A percentile compares a stretch with the other conserved stretches of the same genome.
phyloP scores from a whole-genome alignment of 75 land plant species.

The Larix kaempferi region DNA sequence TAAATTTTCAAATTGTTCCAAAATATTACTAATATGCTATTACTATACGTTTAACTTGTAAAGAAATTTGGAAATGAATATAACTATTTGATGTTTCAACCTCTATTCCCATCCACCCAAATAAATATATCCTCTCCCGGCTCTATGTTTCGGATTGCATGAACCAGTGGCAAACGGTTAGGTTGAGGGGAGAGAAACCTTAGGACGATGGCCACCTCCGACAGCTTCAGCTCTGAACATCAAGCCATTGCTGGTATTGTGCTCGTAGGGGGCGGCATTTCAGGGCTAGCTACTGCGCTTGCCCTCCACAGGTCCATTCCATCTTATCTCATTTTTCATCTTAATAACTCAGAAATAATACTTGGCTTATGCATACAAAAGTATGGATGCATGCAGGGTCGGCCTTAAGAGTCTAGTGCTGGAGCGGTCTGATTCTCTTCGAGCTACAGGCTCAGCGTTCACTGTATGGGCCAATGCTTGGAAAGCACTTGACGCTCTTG shows the following conservation, averaged over 20 bases:
- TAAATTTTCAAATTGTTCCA: no score
- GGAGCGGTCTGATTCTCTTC: conserved; percentile 26
- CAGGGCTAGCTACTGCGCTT: conserved; percentile 34
- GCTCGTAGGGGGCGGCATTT: conserved; percentile 24
- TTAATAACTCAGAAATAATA: neutral
- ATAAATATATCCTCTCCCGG: no score
- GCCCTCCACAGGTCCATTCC: conserved; percentile 20
- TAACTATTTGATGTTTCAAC: no score
- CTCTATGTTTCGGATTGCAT: no score
- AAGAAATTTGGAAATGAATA: no score
- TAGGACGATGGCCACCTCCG: no score
- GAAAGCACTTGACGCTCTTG: conserved; percentile 42
- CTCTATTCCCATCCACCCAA: no score
- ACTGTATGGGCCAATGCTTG: conserved; percentile 45
- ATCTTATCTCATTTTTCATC: neutral
- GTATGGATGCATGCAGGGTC: conserved; percentile 12
- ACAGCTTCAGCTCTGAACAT: no score
- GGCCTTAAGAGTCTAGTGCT: conserved; percentile 30
- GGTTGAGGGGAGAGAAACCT: no score
- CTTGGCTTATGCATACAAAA: neutral
- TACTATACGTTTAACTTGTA: no score
- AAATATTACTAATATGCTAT: no score
- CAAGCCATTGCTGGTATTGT: neutral
- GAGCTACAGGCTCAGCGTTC: conserved; percentile 35
- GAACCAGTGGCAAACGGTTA: no score